Evolutionary conservation across 805 yeast genomes (phyloP).

Genomic region (Candida insectorum): DNA sequence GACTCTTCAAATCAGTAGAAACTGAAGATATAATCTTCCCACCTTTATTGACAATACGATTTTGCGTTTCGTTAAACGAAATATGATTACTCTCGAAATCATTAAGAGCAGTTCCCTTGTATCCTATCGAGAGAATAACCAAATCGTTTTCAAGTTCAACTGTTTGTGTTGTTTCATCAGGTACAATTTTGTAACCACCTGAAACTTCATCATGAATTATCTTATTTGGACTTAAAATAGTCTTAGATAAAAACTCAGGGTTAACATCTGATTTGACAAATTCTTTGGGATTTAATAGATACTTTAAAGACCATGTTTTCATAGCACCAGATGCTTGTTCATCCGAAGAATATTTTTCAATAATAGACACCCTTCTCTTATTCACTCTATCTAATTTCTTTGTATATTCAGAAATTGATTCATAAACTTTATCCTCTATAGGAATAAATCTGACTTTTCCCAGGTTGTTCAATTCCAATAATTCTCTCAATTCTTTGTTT

Average conservation of each 20-base stretch:
- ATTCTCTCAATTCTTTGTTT: constrained; percentile 85
- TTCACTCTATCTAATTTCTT: constrained; percentile 46
- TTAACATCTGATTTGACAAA: constrained; percentile 37
- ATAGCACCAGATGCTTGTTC: constrained; percentile 2
- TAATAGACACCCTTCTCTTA: constrained; percentile 62
- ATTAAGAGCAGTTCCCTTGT: constrained; percentile 59
- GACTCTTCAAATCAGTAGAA: constrained; percentile 13
- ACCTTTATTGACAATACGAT: constrained; percentile 28
- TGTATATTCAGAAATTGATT: constrained; percentile 19
- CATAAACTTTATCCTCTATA: constrained; percentile 29
- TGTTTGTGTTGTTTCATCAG: constrained; percentile 30
- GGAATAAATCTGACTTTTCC: constrained; percentile 46
- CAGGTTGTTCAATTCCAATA: constrained; percentile 54
- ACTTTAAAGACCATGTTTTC: constrained; percentile 64
- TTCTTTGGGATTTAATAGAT: constrained; percentile 61
- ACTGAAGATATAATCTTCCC: constrained; percentile 27
- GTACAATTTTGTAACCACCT: constrained; percentile 26
- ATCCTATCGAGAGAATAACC: constrained; percentile 81
- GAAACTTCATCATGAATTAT: constrained; percentile 37
- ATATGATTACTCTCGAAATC: constrained; percentile 49
- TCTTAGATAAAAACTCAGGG: constrained; percentile 36
- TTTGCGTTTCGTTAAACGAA: constrained; percentile 20
- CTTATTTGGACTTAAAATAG: constrained; percentile 49
- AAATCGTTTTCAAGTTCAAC: constrained; percentile 50
- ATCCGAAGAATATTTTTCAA: constrained; percentile 44